These are phyloP conservation scores for Oryza glumipatula DNA, from an alignment of 176 grass and related monocot species.

Conservation along the genomic window DNA sequence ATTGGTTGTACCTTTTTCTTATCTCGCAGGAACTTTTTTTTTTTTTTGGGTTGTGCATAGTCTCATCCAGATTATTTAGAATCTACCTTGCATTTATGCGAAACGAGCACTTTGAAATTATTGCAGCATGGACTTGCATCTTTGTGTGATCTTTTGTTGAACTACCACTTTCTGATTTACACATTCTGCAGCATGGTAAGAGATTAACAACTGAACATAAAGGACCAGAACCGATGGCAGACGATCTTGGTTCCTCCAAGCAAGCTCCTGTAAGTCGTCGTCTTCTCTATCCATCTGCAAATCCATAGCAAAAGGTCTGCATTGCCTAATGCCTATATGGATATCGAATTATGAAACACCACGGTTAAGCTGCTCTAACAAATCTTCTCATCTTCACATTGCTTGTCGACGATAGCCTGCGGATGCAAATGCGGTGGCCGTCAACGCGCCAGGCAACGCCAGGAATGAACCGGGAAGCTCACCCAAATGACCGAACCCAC, in stretches of 20 bases:
- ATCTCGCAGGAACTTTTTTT: background rate
- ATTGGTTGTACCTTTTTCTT: background rate
- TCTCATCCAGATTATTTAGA: background rate
- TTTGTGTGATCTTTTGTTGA: background rate
- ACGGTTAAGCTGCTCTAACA: constrained; percentile 15
- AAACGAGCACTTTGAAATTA: background rate
- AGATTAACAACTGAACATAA: constrained; percentile 39
- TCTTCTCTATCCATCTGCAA: background rate
- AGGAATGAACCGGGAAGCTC: constrained; percentile 52
- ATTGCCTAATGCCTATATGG: background rate
- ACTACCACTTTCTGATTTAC: constrained; percentile 4
- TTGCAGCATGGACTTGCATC: background rate
- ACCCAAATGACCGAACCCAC: constrained; percentile 38
- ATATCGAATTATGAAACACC: background rate
- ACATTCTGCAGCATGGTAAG: constrained; percentile 39
- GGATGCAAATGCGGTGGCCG: constrained; percentile 46
- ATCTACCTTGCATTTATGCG: background rate
- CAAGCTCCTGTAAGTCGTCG: constrained; percentile 41
- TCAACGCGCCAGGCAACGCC: constrained; percentile 50
- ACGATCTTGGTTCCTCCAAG: constrained; percentile 37
- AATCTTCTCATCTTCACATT: background rate
- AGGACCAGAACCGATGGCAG: constrained; percentile 45
- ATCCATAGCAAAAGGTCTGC: background rate
- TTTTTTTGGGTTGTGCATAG: background rate
- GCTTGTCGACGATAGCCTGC: constrained; percentile 23